These are phyloP conservation scores for Heimioporus sp. DNA, from an alignment of 768 basidiomycete genomes.

Conservation along the genomic window DNA sequence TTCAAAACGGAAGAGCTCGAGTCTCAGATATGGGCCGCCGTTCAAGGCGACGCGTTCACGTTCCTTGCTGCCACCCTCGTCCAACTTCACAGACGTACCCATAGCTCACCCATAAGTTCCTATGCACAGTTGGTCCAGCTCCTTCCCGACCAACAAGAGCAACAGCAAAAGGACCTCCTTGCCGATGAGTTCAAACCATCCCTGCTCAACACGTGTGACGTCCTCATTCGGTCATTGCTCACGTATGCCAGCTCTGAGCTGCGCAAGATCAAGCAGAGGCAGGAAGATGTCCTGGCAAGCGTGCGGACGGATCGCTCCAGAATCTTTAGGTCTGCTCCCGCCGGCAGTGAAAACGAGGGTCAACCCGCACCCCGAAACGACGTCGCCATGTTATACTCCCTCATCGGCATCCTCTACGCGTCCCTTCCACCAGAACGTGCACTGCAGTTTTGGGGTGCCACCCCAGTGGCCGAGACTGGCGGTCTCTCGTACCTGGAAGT, in stretches of 20 bases:
- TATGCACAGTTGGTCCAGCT: constrained; percentile 41
- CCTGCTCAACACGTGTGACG: constrained; percentile 66
- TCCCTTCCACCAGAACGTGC: constrained; percentile 72
- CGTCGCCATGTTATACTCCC: constrained; percentile 78
- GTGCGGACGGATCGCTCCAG: constrained; percentile 63
- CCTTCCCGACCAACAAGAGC: constrained; percentile 35
- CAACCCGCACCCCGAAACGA: constrained; percentile 70
- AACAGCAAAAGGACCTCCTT: constrained; percentile 36
- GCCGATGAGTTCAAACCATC: constrained; percentile 47
- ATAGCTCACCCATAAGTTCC: constrained; percentile 32
- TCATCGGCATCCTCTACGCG: constrained; percentile 80
- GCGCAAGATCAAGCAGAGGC: constrained; percentile 83
- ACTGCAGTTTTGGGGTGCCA: constrained; percentile 83
- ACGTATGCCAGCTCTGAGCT: constrained; percentile 78
- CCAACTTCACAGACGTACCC: constrained; percentile 45
- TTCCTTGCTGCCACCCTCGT: constrained; percentile 65
- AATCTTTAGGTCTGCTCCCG: constrained; percentile 40
- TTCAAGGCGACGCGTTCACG: constrained; percentile 78
- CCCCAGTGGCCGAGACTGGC: constrained; percentile 41
- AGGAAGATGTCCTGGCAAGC: constrained; percentile 80
- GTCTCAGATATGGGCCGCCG: constrained; percentile 76
- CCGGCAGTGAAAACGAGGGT: constrained; percentile 42
- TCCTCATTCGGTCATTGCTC: constrained; percentile 67
- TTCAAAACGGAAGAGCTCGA: constrained; percentile 81
- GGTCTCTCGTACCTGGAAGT: constrained; percentile 54